A percentile compares a stretch with the other conserved stretches of the same genome.
These are phyloP conservation scores for Viridothelium virens DNA, from an alignment of 495 filamentous ascomycete genomes.

Conservation along the genomic window DNA sequence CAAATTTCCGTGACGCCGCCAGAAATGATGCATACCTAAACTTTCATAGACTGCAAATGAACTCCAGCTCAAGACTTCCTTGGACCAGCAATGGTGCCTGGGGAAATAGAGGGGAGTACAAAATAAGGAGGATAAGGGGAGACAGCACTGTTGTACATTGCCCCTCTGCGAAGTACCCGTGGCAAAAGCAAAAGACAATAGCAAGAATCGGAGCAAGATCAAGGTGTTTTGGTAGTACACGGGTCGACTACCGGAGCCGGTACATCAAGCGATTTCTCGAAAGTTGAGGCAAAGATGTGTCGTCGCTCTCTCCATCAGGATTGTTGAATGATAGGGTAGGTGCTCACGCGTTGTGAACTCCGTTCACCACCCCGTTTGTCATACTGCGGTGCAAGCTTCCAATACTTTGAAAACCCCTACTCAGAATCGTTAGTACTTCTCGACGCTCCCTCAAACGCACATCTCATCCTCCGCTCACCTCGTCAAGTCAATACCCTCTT, in stretches of 20 bases:
- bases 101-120: no score
- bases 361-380: constrained; percentile 6
- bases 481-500: constrained; percentile 57
- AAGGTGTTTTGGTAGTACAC: not conserved
- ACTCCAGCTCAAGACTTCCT: not conserved
- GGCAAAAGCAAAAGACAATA: not conserved
- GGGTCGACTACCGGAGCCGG: not conserved
- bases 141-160: not conserved
- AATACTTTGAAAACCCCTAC: constrained; percentile 64
- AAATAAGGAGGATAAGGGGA: not conserved
- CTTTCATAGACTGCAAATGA: not conserved
- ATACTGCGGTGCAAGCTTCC: constrained; percentile 52
- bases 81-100: no score
- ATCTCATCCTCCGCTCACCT: constrained; percentile 43
- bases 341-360: not conserved
- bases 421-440: constrained; percentile 26
- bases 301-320: not conserved
- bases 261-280: not conserved
- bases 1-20: not conserved
- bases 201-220: not conserved
- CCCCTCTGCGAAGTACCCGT: not conserved
- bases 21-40: not conserved
- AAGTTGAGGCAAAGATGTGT: not conserved
- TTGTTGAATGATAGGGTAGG: not conserved
- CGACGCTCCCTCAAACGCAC: constrained; percentile 16